phyloP scores from a whole-genome alignment of 192 early-diverging fungal genomes.

The Podila epicladia region DNA sequence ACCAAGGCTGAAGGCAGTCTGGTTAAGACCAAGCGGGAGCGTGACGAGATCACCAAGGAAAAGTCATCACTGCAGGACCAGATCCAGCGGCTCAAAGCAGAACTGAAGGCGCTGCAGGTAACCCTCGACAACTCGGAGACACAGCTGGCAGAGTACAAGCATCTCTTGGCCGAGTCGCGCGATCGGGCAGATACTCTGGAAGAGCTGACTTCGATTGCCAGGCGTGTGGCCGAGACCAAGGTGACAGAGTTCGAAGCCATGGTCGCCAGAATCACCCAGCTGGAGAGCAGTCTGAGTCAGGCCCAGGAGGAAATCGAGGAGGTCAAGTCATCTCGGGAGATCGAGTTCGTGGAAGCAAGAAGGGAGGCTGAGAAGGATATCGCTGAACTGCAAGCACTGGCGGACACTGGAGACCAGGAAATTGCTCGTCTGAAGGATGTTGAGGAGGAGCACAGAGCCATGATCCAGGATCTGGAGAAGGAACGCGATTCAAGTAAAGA shows the following conservation, averaged over 20 bases:
- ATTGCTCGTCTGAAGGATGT: background rate
- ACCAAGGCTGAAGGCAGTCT: slow-evolving; percentile 17
- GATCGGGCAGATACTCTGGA: slow-evolving; percentile 33
- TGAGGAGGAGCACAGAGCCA: background rate
- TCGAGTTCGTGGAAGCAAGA: background rate
- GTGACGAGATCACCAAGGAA: slow-evolving; percentile 6
- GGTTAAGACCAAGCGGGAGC: slow-evolving; percentile 19
- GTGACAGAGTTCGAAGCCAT: slow-evolving; percentile 22
- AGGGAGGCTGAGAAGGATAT: background rate
- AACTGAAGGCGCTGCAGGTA: slow-evolving; percentile 21
- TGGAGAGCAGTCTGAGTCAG: slow-evolving; percentile 9
- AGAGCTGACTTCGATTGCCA: slow-evolving; percentile 49
- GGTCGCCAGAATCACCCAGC: slow-evolving; percentile 3
- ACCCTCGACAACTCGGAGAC: slow-evolving; percentile 20
- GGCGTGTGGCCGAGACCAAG: slow-evolving; percentile 33
- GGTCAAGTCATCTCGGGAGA: slow-evolving; percentile 14
- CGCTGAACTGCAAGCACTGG: background rate
- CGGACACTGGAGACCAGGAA: background rate
- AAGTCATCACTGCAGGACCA: slow-evolving; percentile 17
- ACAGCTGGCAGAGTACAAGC: slow-evolving; percentile 31
- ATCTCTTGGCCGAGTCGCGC: slow-evolving; percentile 19
- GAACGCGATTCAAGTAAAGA: background rate
- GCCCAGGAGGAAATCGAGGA: slow-evolving; percentile 8
- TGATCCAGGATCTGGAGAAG: background rate
- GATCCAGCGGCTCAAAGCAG: slow-evolving; percentile 23